These are phyloP conservation scores for Penicillium pulvis DNA, from an alignment of 495 filamentous ascomycete species.

Conservation along the genomic window DNA sequence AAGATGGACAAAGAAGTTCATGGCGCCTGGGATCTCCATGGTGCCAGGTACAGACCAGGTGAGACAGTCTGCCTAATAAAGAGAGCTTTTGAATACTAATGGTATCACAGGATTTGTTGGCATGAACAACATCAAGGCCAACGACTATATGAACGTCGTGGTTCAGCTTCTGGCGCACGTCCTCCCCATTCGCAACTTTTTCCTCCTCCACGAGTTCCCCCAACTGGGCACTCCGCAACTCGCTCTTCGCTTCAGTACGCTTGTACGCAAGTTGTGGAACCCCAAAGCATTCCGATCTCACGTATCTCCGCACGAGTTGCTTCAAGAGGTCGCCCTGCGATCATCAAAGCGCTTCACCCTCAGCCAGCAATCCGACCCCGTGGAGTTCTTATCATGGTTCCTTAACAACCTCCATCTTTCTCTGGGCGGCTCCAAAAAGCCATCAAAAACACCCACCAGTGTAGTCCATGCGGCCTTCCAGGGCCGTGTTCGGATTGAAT, in stretches of 20 bases:
- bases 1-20: conserved; percentile 78
- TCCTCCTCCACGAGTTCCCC: conserved; percentile 73
- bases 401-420: conserved; percentile 92
- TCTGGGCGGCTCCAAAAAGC: conserved; percentile 87
- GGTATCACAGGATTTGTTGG: conserved; percentile 75
- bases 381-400: conserved; percentile 97
- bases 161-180: conserved; percentile 94
- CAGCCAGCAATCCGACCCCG: conserved; percentile 88
- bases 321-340: conserved; percentile 88
- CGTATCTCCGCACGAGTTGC: conserved; percentile 94
- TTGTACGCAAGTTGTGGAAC: conserved; percentile 98
- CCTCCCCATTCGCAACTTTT: conserved; percentile 84
- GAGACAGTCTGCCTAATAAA: conserved; percentile 13
- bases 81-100: conserved; percentile 12
- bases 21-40: conserved; percentile 74
- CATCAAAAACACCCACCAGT: conserved; percentile 59
- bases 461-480: conserved; percentile 93
- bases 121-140: conserved; percentile 99
- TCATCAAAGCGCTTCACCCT: conserved; percentile 93
- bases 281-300: conserved; percentile 94
- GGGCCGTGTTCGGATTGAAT: conserved; percentile 87
- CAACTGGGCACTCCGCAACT: conserved; percentile 54
- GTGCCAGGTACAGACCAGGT: conserved; percentile 83
- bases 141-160: conserved; percentile 97
- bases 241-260: conserved; percentile 78